Conservation (phyloP, 805 yeast species). For the Clavispora phyllophila region DNA sequence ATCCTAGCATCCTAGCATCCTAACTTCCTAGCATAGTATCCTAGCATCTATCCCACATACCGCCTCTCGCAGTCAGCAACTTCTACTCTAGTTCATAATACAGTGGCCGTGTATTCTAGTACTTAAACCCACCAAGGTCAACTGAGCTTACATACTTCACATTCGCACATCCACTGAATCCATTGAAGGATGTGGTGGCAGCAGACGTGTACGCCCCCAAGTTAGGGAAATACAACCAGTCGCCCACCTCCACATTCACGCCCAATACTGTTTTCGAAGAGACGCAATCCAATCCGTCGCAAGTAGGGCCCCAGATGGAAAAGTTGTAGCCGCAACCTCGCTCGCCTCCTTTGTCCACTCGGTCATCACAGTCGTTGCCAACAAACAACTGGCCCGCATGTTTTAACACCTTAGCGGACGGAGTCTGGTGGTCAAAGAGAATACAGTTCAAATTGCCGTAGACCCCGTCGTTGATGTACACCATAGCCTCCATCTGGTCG, state of each 20-base stretch:
- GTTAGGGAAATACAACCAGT: constrained; percentile 82
- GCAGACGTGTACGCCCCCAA: constrained; percentile 91
- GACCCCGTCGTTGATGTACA: constrained; percentile 90
- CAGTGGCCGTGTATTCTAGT: too few species aligned
- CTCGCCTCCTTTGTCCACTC: too few species aligned
- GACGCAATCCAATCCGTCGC: constrained; percentile 93
- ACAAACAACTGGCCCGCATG: constrained; percentile 1
- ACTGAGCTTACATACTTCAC: constrained; percentile 51
- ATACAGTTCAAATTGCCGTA: constrained; percentile 95
- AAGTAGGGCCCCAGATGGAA: constrained; percentile 97
- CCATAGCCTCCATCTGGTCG: constrained; percentile 48
- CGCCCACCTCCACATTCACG: constrained; percentile 70
- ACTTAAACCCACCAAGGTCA: too few species aligned
- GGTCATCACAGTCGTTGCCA: too few species aligned
- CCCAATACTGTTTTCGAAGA: constrained; percentile 48
- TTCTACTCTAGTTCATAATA: too few species aligned
- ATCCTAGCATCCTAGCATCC: too few species aligned
- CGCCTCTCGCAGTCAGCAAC: too few species aligned
- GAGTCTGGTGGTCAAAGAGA: constrained; percentile 84
- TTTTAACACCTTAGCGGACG: constrained; percentile 61
- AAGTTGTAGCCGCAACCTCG: constrained; percentile 26
- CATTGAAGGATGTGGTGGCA: constrained; percentile 91
- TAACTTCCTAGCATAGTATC: too few species aligned
- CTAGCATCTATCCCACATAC: too few species aligned
- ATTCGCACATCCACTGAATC: constrained; percentile 60